phyloP scores from a whole-genome alignment of 129 eudicot species.

The Silybum marianum region DNA sequence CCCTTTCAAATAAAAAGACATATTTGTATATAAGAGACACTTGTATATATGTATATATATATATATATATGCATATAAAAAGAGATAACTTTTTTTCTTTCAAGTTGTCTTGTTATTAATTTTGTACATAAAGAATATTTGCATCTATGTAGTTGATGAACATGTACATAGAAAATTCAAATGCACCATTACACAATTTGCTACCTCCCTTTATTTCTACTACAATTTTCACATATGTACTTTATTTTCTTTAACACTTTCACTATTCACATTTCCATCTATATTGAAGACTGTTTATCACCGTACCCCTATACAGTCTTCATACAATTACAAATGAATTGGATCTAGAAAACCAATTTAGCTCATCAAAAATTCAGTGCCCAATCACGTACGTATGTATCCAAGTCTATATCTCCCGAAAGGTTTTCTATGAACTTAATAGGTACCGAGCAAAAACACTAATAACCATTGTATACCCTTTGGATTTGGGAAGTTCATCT shows the following conservation, averaged over 20 bases:
- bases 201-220: slow-evolving; percentile 26
- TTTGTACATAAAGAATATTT: slow-evolving; percentile 34
- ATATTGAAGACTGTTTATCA: slow-evolving; percentile 9
- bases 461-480: slow-evolving; percentile 8
- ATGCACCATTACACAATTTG: slow-evolving; percentile 20
- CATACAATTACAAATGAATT: neutral
- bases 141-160: slow-evolving; percentile 11
- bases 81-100: neutral
- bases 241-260: slow-evolving; percentile 14
- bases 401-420: slow-evolving; percentile 1
- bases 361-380: neutral
- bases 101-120: neutral
- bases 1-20: too few relatives aligned
- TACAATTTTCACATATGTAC: slow-evolving; percentile 15
- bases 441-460: slow-evolving; percentile 15
- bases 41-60: too few relatives aligned
- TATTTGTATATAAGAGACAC: too few relatives aligned
- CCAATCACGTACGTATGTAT: slow-evolving; percentile 13
- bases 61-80: neutral
- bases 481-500: neutral
- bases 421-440: slow-evolving; percentile 5
- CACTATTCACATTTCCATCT: slow-evolving; percentile 32
- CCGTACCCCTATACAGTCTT: neutral
- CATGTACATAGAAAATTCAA: slow-evolving; percentile 25
- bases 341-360: neutral